Conservation (phyloP, 108 stramenopile genomes). For the Nitzschia sp. region DNA sequence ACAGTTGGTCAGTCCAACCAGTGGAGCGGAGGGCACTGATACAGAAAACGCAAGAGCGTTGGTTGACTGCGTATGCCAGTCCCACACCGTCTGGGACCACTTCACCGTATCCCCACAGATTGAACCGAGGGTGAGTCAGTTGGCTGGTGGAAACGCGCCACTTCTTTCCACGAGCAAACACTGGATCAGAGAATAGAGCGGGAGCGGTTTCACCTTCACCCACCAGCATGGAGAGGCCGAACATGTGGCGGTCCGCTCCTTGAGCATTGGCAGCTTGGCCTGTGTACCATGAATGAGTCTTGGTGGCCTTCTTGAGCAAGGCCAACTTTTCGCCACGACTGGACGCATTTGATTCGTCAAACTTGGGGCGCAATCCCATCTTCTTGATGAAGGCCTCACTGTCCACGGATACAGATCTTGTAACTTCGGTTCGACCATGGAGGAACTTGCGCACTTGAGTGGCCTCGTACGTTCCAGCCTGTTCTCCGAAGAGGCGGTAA, state of each 20-base stretch:
- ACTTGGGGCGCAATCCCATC: conserved; percentile 47
- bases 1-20: conserved; percentile 46
- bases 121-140: conserved; percentile 64
- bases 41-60: conserved; percentile 60
- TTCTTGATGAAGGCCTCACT: conserved; percentile 56
- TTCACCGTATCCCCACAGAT: conserved; percentile 81
- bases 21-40: conserved; percentile 63
- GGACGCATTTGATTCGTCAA: conserved; percentile 18
- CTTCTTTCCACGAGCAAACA: conserved; percentile 61
- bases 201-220: conserved; percentile 47
- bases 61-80: conserved; percentile 69
- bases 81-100: conserved; percentile 84
- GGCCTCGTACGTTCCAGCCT: conserved; percentile 76
- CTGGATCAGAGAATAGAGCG: conserved; percentile 58
- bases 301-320: conserved; percentile 56
- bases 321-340: conserved; percentile 47
- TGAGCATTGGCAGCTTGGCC: conserved; percentile 60
- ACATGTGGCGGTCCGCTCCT: conserved; percentile 80
- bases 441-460: conserved; percentile 72
- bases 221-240: conserved; percentile 69
- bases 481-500: conserved; percentile 62
- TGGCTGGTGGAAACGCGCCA: conserved; percentile 79
- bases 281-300: conserved; percentile 65
- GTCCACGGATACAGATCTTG: conserved; percentile 48
- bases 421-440: conserved; percentile 80